phyloP scores from a whole-genome alignment of 2,329 filamentous ascomycete genomes.

The Dothideomycetes sp. region DNA sequence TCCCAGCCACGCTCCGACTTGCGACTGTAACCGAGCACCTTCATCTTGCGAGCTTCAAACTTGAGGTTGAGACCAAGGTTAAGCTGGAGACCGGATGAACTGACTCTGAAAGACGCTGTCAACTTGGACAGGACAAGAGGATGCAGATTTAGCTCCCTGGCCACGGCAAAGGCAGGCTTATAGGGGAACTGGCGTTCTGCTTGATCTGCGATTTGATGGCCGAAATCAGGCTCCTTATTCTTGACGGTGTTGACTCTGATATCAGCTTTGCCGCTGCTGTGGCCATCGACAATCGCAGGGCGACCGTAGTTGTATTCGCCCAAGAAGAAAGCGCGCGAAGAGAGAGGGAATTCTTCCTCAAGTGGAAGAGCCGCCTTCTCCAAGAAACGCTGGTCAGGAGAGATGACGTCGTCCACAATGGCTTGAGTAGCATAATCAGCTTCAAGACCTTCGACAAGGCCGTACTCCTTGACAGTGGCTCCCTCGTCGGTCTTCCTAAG shows the following conservation, averaged over 20 bases:
- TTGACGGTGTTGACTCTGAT: conserved; percentile 67
- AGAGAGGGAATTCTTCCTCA: conserved; percentile 80
- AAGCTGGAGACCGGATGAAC: conserved; percentile 69
- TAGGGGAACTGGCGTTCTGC: conserved; percentile 67
- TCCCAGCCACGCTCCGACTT: conserved; percentile 87
- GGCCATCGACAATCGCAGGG: conserved; percentile 71
- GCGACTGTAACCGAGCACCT: conserved; percentile 90
- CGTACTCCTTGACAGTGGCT: conserved; percentile 87
- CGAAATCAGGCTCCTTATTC: conserved; percentile 71
- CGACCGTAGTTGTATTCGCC: conserved; percentile 89
- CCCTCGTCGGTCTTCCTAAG: conserved; percentile 84
- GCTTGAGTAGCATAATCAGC: conserved; percentile 86
- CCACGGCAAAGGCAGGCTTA: conserved; percentile 79
- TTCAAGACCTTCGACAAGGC: conserved; percentile 72
- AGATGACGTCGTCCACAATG: conserved; percentile 80
- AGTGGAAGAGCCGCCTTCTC: conserved; percentile 82
- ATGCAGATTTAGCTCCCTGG: conserved; percentile 70
- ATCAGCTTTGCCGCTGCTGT: conserved; percentile 65
- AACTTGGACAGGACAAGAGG: conserved; percentile 89
- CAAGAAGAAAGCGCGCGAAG: conserved; percentile 80
- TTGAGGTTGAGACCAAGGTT: conserved; percentile 95
- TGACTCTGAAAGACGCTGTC: conserved; percentile 85
- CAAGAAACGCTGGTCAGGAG: conserved; percentile 86
- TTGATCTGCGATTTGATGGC: conserved; percentile 59
- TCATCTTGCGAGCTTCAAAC: conserved; percentile 90